Evolutionary conservation across 257 asterid species (phyloP), one percentile per base, ranked within the genome.

Genomic region (Jasminum sambac): DNA sequence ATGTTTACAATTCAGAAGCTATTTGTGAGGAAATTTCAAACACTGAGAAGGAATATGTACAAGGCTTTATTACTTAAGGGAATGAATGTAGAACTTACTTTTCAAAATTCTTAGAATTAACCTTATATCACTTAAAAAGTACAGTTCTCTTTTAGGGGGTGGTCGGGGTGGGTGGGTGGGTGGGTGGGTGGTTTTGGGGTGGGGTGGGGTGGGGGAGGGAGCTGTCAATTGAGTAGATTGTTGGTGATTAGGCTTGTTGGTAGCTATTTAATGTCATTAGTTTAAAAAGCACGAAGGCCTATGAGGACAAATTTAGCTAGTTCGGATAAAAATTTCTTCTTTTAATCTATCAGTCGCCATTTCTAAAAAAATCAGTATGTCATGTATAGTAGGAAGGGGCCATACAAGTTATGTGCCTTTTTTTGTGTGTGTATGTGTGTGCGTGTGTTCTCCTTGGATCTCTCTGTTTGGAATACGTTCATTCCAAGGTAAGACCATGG

Each of bases 391-490:
- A 48, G 59, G 24, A 60, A 62, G 11, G 57, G 58, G 11, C 57
- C 72, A 11, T 25, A 52, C 39, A 69, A 21, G 38, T 67, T 14
- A 43, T 58, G 63, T 67, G 59, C 57, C 43, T 61, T 60, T n/a
- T n/a, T n/a, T n/a, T n/a, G n/a, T n/a, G n/a, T n/a, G n/a, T n/a
- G n/a, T n/a, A n/a, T n/a, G n/a, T n/a, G n/a, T n/a, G n/a, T n/a
- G n/a, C n/a, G n/a, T n/a, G n/a, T n/a, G n/a, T n/a, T n/a, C n/a
- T 40, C 26, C 59, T 1, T 46, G 39, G 34, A 65, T 30, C 40
- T 70, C 36, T 21, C 3, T 23, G 60, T 5, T 26, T 43, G 34
- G 76, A 42, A n/a, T 50, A n/a, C 5, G 16, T 48, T n/a, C 17
- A 50, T 50, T 50, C 58, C 59, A 50, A 50, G 59, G 25, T 11